Evolutionary conservation across 2,329 filamentous ascomycete species (phyloP), one percentile per base, ranked within the genome.

Genomic region (Simplicillium sp.): DNA sequence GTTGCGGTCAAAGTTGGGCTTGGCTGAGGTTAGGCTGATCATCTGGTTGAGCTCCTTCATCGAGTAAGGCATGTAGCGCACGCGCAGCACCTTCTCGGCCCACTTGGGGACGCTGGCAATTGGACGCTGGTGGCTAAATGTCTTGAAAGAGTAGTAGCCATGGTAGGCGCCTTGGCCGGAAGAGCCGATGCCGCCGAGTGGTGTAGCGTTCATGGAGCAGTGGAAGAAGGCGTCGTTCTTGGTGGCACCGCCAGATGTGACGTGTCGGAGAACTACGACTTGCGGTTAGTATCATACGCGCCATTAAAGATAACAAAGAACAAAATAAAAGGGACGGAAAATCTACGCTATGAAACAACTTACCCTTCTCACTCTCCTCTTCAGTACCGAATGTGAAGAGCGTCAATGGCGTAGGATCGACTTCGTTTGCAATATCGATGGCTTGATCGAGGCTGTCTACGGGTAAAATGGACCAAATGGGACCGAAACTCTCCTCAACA

Each of bases 361-460:
- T 67, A 86, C 84, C 70, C 57, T 83, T 83, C 25, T 84, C 71
- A 36, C 82, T 85, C 57, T 96, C 90, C 3, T 69, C 69, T 53
- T 87, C 85, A 47, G 72, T 83, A 41, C 89, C 90, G 62, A 97
- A 97, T 6, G 85, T 77, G 59, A 87, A 94, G 35, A 96, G 68
- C 9, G 82, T 80, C 33, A 98, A 70, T 0, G 92, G 89, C 1
- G 89, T 96, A 39, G 80, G 74, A 60, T 94, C 82, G 37, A 96
- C 76, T 41, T 75, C 67, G 60, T 94, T 90, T 46, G 87, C 87
- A 48, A 88, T 77, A 32, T 71, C 72, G 58, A 97, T 88, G 38
- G 89, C 90, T 54, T 94, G 78, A 49, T 94, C 85, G n/a, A 96
- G 70, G 51, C 78, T 73, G 48, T 87, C 75, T 41, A 87, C 82